A percentile compares a stretch with the other conserved stretches of the same genome.
These are phyloP conservation scores for Cucumis hystrix DNA, from an alignment of 306 rosid species.

Conservation along the genomic window DNA sequence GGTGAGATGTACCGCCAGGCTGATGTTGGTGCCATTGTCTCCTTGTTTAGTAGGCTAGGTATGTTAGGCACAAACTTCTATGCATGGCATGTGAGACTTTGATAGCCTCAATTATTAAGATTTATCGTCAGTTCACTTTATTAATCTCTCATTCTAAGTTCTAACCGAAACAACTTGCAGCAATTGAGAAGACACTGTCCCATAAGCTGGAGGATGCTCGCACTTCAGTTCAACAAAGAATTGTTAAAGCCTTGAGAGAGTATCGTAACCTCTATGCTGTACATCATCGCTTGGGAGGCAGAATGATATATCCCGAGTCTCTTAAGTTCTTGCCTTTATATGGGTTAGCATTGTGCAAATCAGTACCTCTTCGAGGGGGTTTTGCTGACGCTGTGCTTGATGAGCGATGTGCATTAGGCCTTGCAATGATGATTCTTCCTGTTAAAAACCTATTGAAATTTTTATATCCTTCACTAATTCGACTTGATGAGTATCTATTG, in stretches of 20 bases:
- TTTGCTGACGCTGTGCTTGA: slow-evolving; percentile 67
- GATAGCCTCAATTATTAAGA: not conserved
- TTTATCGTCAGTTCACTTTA: not conserved
- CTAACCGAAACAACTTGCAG: slow-evolving; percentile 44
- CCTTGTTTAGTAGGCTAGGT: slow-evolving; percentile 82
- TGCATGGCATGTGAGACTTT: not conserved
- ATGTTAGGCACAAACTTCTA: slow-evolving; percentile 12
- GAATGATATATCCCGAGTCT: slow-evolving; percentile 92
- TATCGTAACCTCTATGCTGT: slow-evolving; percentile 84
- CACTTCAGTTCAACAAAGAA: slow-evolving; percentile 60
- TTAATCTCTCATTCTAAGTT: not conserved
- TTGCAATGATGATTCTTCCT: slow-evolving; percentile 74
- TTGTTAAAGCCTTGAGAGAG: slow-evolving; percentile 74
- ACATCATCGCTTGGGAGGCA: slow-evolving; percentile 84
- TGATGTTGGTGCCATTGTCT: slow-evolving; percentile 81
- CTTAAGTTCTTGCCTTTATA: slow-evolving; percentile 63
- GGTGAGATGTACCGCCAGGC: slow-evolving; percentile 82
- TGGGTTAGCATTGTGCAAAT: slow-evolving; percentile 77
- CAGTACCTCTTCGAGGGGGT: slow-evolving; percentile 86
- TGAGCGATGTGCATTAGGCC: slow-evolving; percentile 86
- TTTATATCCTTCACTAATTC: slow-evolving; percentile 73
- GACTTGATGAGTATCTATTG: slow-evolving; percentile 68
- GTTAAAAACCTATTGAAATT: slow-evolving; percentile 69
- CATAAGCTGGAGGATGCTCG: slow-evolving; percentile 88
- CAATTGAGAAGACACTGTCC: slow-evolving; percentile 77